phyloP scores from a whole-genome alignment of 805 yeast species.

The Candida methanosorbosa region DNA sequence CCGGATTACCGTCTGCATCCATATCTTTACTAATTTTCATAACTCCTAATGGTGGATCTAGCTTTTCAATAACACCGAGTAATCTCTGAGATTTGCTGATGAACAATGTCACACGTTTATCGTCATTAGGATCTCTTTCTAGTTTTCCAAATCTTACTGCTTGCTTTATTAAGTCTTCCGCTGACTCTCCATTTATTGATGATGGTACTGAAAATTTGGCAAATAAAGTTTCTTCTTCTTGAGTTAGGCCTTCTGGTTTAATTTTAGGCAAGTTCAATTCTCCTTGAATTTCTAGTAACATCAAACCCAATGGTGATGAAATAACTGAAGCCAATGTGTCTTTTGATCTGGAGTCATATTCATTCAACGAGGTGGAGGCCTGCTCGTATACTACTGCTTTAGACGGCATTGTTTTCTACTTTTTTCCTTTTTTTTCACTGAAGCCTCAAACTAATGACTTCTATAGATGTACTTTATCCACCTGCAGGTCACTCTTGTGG shows the following conservation, averaged over 20 bases:
- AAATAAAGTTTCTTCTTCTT: conserved; percentile 27
- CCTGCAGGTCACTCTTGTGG: too few species aligned
- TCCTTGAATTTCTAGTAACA: conserved; percentile 66
- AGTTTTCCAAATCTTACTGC: conserved; percentile 46
- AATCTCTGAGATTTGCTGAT: conserved; percentile 67
- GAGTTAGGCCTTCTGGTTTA: conserved; percentile 22
- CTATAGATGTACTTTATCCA: too few species aligned
- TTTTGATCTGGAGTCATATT: background rate
- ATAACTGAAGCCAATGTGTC: conserved; percentile 17
- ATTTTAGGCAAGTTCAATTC: conserved; percentile 44
- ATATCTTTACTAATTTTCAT: conserved; percentile 34
- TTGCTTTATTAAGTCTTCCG: conserved; percentile 9
- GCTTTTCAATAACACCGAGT: conserved; percentile 47
- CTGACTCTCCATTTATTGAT: conserved; percentile 7
- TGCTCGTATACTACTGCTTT: conserved; percentile 9
- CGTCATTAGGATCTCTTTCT: conserved; percentile 34
- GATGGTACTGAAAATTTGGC: conserved; percentile 19
- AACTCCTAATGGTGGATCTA: conserved; percentile 61
- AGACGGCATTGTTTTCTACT: conserved; percentile 14
- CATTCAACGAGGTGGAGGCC: conserved; percentile 7
- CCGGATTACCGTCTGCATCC: conserved; percentile 9
- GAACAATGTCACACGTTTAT: conserved; percentile 42
- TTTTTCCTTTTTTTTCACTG: too few species aligned
- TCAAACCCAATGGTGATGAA: conserved; percentile 49
- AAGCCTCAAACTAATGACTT: too few species aligned